Conservation (phyloP, 1,284 basidiomycete genomes). For the Agroathelia rolfsii region DNA sequence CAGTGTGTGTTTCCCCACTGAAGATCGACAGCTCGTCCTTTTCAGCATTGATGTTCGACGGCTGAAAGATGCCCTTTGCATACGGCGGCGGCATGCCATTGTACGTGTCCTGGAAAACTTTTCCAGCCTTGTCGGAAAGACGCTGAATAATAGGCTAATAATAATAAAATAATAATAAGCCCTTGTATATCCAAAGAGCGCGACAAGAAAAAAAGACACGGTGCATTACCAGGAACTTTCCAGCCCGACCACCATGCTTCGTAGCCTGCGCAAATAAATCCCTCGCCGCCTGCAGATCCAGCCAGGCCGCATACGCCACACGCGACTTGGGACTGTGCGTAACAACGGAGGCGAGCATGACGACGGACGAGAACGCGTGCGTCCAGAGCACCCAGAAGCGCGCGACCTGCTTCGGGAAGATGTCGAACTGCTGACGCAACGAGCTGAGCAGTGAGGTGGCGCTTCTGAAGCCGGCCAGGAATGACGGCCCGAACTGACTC, state of each 20-base stretch:
- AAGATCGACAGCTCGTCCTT: conserved; percentile 65
- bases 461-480: conserved; percentile 53
- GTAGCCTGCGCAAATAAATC: conserved; percentile 54
- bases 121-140: conserved; percentile 50
- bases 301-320: conserved; percentile 53
- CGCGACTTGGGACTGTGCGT: conserved; percentile 56
- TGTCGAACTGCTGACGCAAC: conserved; percentile 38
- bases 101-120: conserved; percentile 36
- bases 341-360: conserved; percentile 61
- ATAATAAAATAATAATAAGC: conserved; percentile 1
- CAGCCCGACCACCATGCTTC: conserved; percentile 48
- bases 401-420: conserved; percentile 50
- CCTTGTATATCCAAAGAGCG: conserved; percentile 3
- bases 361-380: conserved; percentile 52
- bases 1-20: conserved; percentile 55
- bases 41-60: conserved; percentile 28
- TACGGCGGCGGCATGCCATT: conserved; percentile 31
- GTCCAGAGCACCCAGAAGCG: conserved; percentile 64
- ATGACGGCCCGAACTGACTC: conserved; percentile 54
- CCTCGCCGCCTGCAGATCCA: conserved; percentile 47
- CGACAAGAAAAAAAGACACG: conserved; percentile 4
- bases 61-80: conserved; percentile 45
- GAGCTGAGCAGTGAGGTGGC: conserved; percentile 45
- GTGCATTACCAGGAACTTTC: conserved; percentile 50
- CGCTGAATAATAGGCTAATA: conserved; percentile 51